Percentiles rank a stretch among this genome's conserved stretches.
phyloP scores from a whole-genome alignment of 1,284 basidiomycete genomes.

The Austropuccinia psidii region DNA sequence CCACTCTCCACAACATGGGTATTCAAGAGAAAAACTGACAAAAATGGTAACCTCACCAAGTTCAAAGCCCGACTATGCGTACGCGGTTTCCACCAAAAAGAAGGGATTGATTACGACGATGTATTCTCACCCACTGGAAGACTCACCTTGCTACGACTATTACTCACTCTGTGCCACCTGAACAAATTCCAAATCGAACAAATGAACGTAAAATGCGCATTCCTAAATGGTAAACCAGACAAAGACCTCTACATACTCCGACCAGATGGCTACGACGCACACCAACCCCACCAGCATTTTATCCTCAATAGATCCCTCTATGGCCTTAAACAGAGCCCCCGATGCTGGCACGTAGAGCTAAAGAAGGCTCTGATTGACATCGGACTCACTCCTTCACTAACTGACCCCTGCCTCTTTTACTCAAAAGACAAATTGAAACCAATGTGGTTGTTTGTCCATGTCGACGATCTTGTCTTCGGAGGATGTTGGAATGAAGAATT shows the following conservation, averaged over 20 bases:
- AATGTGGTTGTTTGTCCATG: background rate
- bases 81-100: conserved; percentile 51
- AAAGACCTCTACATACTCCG: conserved; percentile 49
- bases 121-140: conserved; percentile 50
- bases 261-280: conserved; percentile 42
- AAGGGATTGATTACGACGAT: conserved; percentile 51
- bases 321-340: background rate
- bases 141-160: conserved; percentile 46
- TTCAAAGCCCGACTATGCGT: conserved; percentile 51
- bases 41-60: conserved; percentile 41
- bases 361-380: background rate
- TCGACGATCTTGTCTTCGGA: background rate
- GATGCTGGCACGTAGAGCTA: background rate
- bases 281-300: background rate
- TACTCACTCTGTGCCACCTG: conserved; percentile 49
- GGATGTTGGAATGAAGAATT: background rate
- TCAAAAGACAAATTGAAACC: background rate
- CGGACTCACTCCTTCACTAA: background rate
- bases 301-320: background rate
- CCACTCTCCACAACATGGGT: conserved; percentile 45
- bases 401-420: background rate
- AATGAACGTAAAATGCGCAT: conserved; percentile 51
- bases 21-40: conserved; percentile 37
- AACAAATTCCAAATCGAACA: conserved; percentile 48
- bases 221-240: conserved; percentile 50